Evolutionary conservation across 1,284 basidiomycete genomes (phyloP).

Genomic region (Mycosarcoma mackinlayi): DNA sequence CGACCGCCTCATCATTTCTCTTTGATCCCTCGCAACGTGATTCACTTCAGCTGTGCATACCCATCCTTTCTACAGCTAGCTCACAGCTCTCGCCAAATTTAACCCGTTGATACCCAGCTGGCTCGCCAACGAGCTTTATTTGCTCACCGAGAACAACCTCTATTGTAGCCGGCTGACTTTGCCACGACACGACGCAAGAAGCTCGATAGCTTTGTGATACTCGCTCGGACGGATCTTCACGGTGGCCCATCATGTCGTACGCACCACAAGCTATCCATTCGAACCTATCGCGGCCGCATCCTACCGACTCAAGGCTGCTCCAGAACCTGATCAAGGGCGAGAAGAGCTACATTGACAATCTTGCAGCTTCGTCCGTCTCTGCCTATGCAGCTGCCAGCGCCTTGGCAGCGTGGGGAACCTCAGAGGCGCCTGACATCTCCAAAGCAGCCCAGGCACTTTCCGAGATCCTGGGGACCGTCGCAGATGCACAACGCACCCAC

Average conservation of each 20-base stretch:
- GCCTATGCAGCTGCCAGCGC: slow-evolving; percentile 65
- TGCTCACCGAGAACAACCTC: too few species aligned
- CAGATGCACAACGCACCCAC: slow-evolving; percentile 68
- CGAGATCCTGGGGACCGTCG: slow-evolving; percentile 64
- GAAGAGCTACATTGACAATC: slow-evolving; percentile 65
- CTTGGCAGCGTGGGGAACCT: slow-evolving; percentile 69
- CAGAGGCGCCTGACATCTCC: slow-evolving; percentile 66
- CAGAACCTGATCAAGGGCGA: slow-evolving; percentile 69
- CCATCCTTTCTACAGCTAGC: too few species aligned
- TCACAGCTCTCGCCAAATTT: too few species aligned
- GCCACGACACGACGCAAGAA: too few species aligned
- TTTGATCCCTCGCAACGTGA: too few species aligned
- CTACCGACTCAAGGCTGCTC: slow-evolving; percentile 68
- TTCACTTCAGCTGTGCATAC: too few species aligned
- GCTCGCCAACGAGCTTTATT: too few species aligned
- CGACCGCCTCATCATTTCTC: too few species aligned
- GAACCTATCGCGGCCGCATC: slow-evolving; percentile 60
- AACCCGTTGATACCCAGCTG: too few species aligned
- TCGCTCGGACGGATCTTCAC: too few species aligned
- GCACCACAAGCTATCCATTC: slow-evolving; percentile 53
- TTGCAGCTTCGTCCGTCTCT: slow-evolving; percentile 46
- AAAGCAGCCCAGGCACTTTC: slow-evolving; percentile 67
- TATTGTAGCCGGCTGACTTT: too few species aligned
- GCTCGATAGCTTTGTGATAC: too few species aligned
- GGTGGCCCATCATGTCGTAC: slow-evolving; percentile 49